Base-by-base conservation (phyloP, 495 filamentous ascomycete species). In the Penicillium alfredii region DNA sequence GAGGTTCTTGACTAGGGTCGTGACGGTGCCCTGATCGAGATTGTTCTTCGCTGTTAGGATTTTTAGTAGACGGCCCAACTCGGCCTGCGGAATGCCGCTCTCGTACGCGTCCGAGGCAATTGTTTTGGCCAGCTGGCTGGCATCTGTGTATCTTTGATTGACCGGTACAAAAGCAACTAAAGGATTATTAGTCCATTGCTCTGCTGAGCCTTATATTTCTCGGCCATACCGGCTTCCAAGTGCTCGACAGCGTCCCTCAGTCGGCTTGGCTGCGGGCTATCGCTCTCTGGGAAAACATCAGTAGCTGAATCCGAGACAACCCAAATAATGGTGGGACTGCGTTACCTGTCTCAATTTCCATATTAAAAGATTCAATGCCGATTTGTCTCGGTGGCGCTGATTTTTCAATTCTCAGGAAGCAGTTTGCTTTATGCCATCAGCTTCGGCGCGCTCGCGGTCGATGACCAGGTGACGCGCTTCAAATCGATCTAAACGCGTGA, bases 21-120 rank as follows among this genome's bases (percentile, higher is more conserved):
- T 76, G 21, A 77, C 64, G 35, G 78, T 82, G 21, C 75, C 73
- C 57, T 94, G 88, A 57, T 90, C 85, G 1, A 95, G 72, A 30
- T 81, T 68, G 45, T 70, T 86, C 26, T 73, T 76, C 12, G 47
- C 55, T 6, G 82, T 83, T 32, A 88, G 55, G 27, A 89, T 60
- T 35, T 82, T 76, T 33, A 92, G 60, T 19, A 94, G 60, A 26
- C 69, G 66, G 35, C 70, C 58, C 33, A 95, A 68, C 25, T 71
- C 67, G 9, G 69, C 60, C 11, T 64, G 66, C 14, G 80, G 54
- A 30, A 92, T 71, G 15, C 88, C 88, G 37, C 70, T 59, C 40
- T 82, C 74, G 49, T 81, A 84, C 19, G 83, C 77, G 36, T 69
- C 48, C 6, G 62, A 61, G 6, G 64, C 65, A 42, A 71, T 65